These are phyloP conservation scores for Castanea sativa DNA, from an alignment of 306 rosid species.

Conservation along the genomic window DNA sequence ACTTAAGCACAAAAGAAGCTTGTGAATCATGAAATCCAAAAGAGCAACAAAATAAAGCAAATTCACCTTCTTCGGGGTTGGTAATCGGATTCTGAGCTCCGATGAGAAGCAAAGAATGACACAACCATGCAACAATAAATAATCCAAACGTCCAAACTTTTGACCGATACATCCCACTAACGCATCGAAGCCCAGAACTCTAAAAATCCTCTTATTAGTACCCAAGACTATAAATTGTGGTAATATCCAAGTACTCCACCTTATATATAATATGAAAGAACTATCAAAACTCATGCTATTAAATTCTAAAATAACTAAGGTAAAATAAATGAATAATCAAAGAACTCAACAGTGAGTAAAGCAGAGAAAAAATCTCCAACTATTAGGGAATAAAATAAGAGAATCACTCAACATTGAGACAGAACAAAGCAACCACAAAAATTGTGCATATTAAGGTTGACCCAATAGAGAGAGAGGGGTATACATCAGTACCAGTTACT, in stretches of 20 bases:
- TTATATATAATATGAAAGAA: slow-evolving; percentile 9
- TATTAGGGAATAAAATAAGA: not conserved
- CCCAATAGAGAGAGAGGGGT: not conserved
- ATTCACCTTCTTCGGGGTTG: slow-evolving; percentile 45
- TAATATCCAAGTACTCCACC: slow-evolving; percentile 14
- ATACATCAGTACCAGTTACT: not conserved
- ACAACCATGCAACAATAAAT: slow-evolving; percentile 24
- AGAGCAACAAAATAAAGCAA: not conserved
- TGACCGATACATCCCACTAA: slow-evolving; percentile 30
- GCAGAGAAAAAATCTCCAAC: not conserved
- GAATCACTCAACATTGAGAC: not conserved
- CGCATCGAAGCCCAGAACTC: not conserved
- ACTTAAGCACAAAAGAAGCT: not conserved
- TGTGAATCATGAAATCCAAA: not conserved
- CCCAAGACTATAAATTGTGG: slow-evolving; percentile 1
- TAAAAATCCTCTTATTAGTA: not conserved
- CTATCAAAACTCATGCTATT: not conserved
- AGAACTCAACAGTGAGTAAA: not conserved
- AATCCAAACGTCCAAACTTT: slow-evolving; percentile 24
- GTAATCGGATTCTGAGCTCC: slow-evolving; percentile 27
- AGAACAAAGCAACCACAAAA: not conserved
- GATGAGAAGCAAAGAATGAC: slow-evolving; percentile 17
- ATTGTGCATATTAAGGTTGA: too few species aligned
- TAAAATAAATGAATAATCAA: not conserved
- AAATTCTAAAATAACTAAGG: not conserved